Percentiles rank a stretch among this genome's conserved stretches.
phyloP scores from a whole-genome alignment of 441 rosid species.

The Pelargonium myrrhifolium region DNA sequence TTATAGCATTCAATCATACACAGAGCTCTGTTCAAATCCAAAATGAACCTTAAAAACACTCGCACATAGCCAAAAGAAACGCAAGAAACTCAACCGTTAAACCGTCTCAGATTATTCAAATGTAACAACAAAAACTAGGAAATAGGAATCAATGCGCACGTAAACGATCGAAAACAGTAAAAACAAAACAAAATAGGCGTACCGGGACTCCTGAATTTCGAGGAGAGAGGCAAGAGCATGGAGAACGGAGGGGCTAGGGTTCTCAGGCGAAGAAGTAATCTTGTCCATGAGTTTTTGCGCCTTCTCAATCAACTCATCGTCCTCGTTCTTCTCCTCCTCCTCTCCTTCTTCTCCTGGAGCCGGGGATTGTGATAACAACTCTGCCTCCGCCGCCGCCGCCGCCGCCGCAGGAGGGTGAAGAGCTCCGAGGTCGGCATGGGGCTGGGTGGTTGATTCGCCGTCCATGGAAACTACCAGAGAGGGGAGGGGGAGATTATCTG shows the following conservation, averaged over 20 bases:
- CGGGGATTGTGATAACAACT: neutral
- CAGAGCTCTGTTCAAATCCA: neutral
- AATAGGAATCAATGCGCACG: neutral
- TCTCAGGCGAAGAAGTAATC: constrained; percentile 62
- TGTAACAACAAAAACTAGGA: neutral
- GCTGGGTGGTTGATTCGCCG: constrained; percentile 3
- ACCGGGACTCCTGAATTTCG: constrained; percentile 71
- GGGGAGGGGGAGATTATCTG: neutral
- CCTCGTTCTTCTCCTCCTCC: constrained; percentile 41
- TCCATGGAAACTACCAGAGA: neutral
- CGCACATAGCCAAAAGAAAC: too few species aligned
- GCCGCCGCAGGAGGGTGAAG: neutral
- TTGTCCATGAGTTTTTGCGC: constrained; percentile 79
- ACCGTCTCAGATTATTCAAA: neutral
- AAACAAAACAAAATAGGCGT: constrained; percentile 15
- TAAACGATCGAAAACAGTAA: neutral
- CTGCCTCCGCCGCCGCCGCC: neutral
- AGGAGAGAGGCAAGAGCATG: constrained; percentile 77
- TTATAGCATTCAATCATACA: too few species aligned
- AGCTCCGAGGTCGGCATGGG: neutral
- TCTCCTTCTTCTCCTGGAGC: too few species aligned
- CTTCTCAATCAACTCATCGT: constrained; percentile 58
- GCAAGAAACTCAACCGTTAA: too few species aligned
- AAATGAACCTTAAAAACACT: too few species aligned
- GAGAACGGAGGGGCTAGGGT: constrained; percentile 65